These are phyloP conservation scores for Ophiostoma sp. DNA, from an alignment of 2,329 filamentous ascomycete species.

Conservation along the genomic window DNA sequence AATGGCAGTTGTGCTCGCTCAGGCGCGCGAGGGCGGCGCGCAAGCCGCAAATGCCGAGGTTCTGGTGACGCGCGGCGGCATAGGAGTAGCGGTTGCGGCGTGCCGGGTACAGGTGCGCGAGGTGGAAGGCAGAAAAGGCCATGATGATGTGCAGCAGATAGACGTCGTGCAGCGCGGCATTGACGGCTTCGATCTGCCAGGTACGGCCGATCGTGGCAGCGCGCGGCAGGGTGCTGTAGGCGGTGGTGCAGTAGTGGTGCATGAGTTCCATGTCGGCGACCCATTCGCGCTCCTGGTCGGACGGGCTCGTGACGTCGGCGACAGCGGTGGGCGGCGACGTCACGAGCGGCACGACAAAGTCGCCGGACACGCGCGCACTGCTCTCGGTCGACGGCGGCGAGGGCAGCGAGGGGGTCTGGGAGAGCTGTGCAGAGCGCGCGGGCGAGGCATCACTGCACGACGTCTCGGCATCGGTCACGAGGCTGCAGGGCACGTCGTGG, in stretches of 20 bases:
- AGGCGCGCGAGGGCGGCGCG: constrained; percentile 29
- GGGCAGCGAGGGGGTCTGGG: not conserved
- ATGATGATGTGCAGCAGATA: constrained; percentile 37
- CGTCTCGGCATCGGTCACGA: constrained; percentile 15
- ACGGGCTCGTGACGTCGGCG: constrained; percentile 4
- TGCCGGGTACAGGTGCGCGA: constrained; percentile 31
- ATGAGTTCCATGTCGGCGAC: constrained; percentile 36
- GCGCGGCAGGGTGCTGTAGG: constrained; percentile 33
- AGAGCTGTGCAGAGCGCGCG: not conserved
- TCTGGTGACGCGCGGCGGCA: constrained; percentile 32
- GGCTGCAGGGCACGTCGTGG: constrained; percentile 26
- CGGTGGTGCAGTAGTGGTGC: constrained; percentile 30
- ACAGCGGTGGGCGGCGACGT: not conserved
- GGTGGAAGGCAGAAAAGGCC: constrained; percentile 35
- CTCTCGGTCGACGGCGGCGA: not conserved
- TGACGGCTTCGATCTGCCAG: constrained; percentile 31
- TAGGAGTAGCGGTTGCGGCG: constrained; percentile 28
- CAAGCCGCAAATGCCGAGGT: constrained; percentile 29
- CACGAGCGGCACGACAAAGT: not conserved
- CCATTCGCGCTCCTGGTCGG: constrained; percentile 26
- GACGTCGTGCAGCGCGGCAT: constrained; percentile 29
- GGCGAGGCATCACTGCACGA: not conserved
- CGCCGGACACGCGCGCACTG: not conserved
- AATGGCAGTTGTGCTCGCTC: constrained; percentile 32
- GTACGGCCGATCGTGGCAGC: constrained; percentile 27